Base-by-base conservation (phyloP, 495 filamentous ascomycete species). In the Poronia punctata region DNA sequence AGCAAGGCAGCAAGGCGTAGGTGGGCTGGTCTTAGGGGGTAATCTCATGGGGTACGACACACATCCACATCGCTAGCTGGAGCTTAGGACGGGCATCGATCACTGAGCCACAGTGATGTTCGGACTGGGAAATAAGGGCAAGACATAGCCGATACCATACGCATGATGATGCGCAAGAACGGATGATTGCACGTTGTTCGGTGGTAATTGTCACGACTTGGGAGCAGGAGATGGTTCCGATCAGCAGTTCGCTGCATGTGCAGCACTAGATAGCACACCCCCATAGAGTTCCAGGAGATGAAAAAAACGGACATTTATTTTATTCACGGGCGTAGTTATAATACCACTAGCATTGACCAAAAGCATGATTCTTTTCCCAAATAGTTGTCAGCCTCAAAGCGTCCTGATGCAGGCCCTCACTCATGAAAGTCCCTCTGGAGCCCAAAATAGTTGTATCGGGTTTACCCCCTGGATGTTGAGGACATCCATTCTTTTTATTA, bases 261-360 rank as follows among this genome's bases (percentile, higher is more conserved):
- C 53, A 51, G 56, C 50, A 46, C 42, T 59, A 59, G 56, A 54
- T 59, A 59, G 56, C 50, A 56, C 43, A n/a, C 39, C 52, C 43
- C 35, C 51, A 59, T 59, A 59, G 55, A 43, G 26, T 42, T 22
- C 49, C 53, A 59, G 16, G n/a, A n/a, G n/a, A n/a, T n/a, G n/a
- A n/a, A n/a, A n/a, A n/a, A n/a, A n/a, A n/a, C n/a, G n/a, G n/a
- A n/a, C n/a, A n/a, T n/a, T n/a, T n/a, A n/a, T n/a, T n/a, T n/a
- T n/a, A n/a, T n/a, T n/a, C n/a, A n/a, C n/a, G n/a, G n/a, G n/a
- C n/a, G n/a, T n/a, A n/a, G n/a, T n/a, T n/a, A n/a, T n/a, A n/a
- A n/a, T n/a, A n/a, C n/a, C n/a, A n/a, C n/a, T n/a, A n/a, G n/a
- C n/a, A n/a, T n/a, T n/a, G n/a, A n/a, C n/a, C n/a, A n/a, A n/a